Evolutionary conservation across 768 basidiomycete species (phyloP), one percentile per base, ranked within the genome.

Genomic region (Mycena venus): DNA sequence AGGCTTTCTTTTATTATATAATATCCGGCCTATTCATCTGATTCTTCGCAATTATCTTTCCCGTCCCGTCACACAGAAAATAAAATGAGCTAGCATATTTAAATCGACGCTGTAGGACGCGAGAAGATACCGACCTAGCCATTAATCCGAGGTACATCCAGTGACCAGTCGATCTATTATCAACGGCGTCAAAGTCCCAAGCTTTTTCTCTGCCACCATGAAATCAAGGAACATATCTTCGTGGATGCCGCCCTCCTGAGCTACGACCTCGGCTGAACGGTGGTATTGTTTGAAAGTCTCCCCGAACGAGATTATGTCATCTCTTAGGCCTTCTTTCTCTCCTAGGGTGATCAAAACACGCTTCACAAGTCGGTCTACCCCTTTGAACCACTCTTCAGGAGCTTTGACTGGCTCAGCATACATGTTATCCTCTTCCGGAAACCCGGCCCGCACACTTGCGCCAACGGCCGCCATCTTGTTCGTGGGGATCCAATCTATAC

Each of bases 321-420:
- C 82, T 40, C 74, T 70, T 64, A 84, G 68, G 25, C 77, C 70
- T 64, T 84, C 84, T 10, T 74, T 68, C 6, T 68, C 76, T 23
- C 84, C 84, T 4, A 75, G 78, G 1, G 81, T 81, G 5, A 85
- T 78, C 15, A 85, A 70, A 12, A 83, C 51, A 51, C 77, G 71
- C 36, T 75, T 75, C 8, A 82, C 79, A 40, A 75, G 56, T 32
- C 44, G 62, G 21, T 80, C 81, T 4, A 81, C 63, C 5, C 81
- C 83, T 10, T 75, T 66, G 51, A 83, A 81, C 85, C 85, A 85
- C 31, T 66, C 70, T 21, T 69, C 70, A 11, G 80, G 80, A 7
- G 80, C 81, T 51, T 73, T 79, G 58, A 75, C 68, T 1, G 79
- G 60, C 44, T 84, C 80, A 32, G 82, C 67, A 64, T 82, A 84